Percentiles rank a stretch among this genome's conserved stretches.
These are phyloP conservation scores for Macrotyloma uniflorum DNA, from an alignment of 306 rosid species.

Conservation along the genomic window DNA sequence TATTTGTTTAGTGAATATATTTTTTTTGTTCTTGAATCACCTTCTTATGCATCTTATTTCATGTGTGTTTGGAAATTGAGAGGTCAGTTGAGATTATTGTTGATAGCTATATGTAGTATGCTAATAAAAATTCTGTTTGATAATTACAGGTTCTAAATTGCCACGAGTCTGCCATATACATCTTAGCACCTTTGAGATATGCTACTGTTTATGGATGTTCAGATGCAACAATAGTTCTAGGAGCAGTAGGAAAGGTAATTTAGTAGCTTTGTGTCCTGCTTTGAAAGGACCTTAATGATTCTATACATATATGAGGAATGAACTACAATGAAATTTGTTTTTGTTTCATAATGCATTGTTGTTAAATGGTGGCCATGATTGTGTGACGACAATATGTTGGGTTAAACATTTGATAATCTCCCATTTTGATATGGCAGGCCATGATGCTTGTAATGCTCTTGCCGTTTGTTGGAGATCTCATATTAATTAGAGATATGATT, in stretches of 20 bases:
- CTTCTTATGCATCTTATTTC: constrained; percentile 19
- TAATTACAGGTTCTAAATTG: constrained; percentile 85
- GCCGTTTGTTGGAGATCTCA: no score
- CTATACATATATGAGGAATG: constrained; percentile 1
- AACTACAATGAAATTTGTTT: constrained; percentile 30
- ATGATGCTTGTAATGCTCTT: not conserved
- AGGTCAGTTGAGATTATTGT: constrained; percentile 20
- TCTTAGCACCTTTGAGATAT: constrained; percentile 89
- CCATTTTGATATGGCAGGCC: not conserved
- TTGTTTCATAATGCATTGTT: not conserved
- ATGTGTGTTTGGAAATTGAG: not conserved
- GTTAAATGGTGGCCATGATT: not conserved
- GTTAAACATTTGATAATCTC: not conserved
- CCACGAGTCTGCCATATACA: constrained; percentile 78
- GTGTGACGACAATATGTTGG: not conserved
- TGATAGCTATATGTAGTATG: not conserved
- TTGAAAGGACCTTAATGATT: constrained; percentile 17
- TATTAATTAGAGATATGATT: no score
- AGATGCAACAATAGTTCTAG: constrained; percentile 90
- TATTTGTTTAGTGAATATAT: constrained; percentile 1
- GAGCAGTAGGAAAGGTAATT: constrained; percentile 98
- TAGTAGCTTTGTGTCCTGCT: constrained; percentile 25
- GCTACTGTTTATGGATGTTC: constrained; percentile 97
- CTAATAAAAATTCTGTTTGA: constrained; percentile 30
- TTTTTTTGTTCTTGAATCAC: constrained; percentile 14